Evolutionary conservation across 257 asterid genomes (phyloP).

Genomic region (Scutellaria galericulata): DNA sequence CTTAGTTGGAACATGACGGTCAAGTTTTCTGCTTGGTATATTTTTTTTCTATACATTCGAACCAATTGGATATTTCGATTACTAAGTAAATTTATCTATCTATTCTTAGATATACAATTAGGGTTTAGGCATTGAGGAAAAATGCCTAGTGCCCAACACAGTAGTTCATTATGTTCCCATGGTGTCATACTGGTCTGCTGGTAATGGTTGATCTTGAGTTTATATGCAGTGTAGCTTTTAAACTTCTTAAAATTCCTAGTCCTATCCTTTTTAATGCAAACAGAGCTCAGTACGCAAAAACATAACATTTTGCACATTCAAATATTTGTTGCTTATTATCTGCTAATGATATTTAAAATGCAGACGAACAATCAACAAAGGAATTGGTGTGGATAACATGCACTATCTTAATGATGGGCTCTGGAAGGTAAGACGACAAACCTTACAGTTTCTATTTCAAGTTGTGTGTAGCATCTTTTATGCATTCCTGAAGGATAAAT

Average conservation of each 20-base stretch:
- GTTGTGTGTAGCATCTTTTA: neutral
- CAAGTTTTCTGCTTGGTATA: neutral
- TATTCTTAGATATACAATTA: no score
- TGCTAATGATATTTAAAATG: constrained; percentile 37
- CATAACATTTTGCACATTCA: constrained; percentile 3
- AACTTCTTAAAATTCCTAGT: neutral
- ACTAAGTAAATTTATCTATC: no score
- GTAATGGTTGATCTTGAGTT: neutral
- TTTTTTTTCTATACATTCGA: no score
- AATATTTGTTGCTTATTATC: constrained; percentile 11
- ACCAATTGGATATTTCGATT: no score
- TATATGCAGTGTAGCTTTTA: neutral
- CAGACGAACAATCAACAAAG: constrained; percentile 87
- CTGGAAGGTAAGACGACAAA: constrained; percentile 71
- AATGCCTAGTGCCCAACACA: neutral
- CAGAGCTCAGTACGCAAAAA: neutral
- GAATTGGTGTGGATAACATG: constrained; percentile 98
- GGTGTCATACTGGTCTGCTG: neutral
- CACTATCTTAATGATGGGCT: constrained; percentile 99
- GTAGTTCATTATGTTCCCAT: neutral
- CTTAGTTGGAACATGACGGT: neutral
- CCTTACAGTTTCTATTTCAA: neutral
- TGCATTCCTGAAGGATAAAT: neutral
- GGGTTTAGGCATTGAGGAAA: neutral
- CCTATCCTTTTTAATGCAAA: neutral